These are phyloP conservation scores for Phytophthora citricola DNA, from an alignment of 352 stramenopile genomes.

Conservation along the genomic window DNA sequence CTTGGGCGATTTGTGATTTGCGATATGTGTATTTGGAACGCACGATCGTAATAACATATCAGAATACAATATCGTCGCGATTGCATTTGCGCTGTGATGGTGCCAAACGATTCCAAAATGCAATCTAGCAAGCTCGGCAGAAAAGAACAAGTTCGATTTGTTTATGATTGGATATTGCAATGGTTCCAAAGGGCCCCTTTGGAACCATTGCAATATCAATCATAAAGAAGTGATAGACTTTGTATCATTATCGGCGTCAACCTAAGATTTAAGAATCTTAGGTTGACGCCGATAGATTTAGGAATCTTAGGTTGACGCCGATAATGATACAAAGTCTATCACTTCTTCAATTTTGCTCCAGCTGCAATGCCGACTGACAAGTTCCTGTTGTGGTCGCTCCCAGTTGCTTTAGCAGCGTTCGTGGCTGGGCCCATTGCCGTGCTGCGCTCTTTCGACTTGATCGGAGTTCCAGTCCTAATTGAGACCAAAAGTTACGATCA, in stretches of 20 bases:
- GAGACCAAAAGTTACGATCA: not conserved
- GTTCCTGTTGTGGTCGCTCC: conserved; percentile 24
- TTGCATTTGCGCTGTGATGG: no score
- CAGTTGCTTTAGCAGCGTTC: conserved; percentile 16
- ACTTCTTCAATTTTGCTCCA: conserved; percentile 8
- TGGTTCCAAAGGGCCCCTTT: no score
- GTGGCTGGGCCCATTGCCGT: conserved; percentile 19
- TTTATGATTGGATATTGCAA: no score
- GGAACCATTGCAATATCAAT: no score
- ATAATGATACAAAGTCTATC: not conserved
- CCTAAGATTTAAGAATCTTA: conserved; percentile 15
- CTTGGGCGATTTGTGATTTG: no score
- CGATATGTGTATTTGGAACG: no score
- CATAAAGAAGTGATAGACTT: conserved; percentile 2
- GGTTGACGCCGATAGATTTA: not conserved
- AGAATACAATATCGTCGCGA: no score
- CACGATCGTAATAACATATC: no score
- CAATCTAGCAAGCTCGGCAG: no score
- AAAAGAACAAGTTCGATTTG: no score
- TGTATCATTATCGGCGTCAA: not conserved
- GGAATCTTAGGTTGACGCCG: conserved; percentile 2
- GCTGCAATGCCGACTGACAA: conserved; percentile 22
- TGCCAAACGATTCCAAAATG: no score
- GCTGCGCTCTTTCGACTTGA: conserved; percentile 27
- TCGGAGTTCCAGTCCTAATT: not conserved